phyloP scores from a whole-genome alignment of 352 stramenopile genomes.

The Phytophthora colocasiae region DNA sequence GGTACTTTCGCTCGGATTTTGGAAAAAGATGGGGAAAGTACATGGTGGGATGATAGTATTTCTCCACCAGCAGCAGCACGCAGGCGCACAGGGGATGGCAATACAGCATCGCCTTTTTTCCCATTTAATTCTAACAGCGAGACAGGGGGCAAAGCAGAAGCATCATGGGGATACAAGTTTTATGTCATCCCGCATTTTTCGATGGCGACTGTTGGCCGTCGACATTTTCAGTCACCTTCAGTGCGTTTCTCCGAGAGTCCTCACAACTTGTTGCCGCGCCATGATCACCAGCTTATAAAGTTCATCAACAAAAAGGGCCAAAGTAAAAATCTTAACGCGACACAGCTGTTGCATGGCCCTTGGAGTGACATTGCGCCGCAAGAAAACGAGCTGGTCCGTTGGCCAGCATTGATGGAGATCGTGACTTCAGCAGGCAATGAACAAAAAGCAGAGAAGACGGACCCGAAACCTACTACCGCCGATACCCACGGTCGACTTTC shows the following conservation, averaged over 20 bases:
- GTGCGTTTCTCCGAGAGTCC: constrained; percentile 30
- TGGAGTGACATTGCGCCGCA: constrained; percentile 73
- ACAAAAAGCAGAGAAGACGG: constrained; percentile 8
- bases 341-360: constrained; percentile 54
- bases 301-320: constrained; percentile 75
- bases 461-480: constrained; percentile 5
- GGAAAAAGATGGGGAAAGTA: constrained; percentile 7
- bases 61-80: constrained; percentile 36
- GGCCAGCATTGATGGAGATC: constrained; percentile 73
- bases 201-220: constrained; percentile 51
- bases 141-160: constrained; percentile 5
- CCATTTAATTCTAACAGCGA: constrained; percentile 29
- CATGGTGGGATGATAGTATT: constrained; percentile 33
- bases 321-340: constrained; percentile 54
- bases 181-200: constrained; percentile 80
- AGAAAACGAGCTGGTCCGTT: constrained; percentile 69
- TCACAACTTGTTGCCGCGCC: constrained; percentile 33
- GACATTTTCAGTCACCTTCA: constrained; percentile 51
- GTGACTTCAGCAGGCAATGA: constrained; percentile 36
- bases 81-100: constrained; percentile 35
- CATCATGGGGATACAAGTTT: constrained; percentile 75
- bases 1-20: constrained; percentile 1
- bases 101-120: constrained; percentile 22
- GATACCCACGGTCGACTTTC: constrained; percentile 54
- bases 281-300: constrained; percentile 76